These are phyloP conservation scores for Colletotrichum sp. DNA, from an alignment of 2,329 filamentous ascomycete genomes.

Conservation along the genomic window DNA sequence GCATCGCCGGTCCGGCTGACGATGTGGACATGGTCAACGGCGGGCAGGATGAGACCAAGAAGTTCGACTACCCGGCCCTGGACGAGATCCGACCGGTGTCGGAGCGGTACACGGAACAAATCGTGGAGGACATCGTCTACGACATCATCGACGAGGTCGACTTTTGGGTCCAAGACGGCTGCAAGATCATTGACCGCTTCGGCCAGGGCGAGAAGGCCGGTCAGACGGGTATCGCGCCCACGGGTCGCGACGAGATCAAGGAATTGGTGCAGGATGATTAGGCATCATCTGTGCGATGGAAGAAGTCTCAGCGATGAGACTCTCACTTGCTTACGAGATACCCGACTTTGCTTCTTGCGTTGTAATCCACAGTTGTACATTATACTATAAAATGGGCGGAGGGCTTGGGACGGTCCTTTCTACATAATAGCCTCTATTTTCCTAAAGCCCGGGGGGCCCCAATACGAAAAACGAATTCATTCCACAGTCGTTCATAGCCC, in stretches of 20 bases:
- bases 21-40: conserved; percentile 52
- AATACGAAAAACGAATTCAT: neutral
- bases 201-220: conserved; percentile 42
- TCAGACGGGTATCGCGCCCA: conserved; percentile 47
- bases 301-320: neutral
- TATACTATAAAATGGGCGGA: neutral
- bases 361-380: conserved; percentile 3
- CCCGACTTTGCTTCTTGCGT: conserved; percentile 1
- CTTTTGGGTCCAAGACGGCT: conserved; percentile 78
- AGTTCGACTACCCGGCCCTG: conserved; percentile 9
- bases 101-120: conserved; percentile 89
- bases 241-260: conserved; percentile 62
- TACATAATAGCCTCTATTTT: neutral
- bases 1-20: conserved; percentile 44
- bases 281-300: neutral
- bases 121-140: conserved; percentile 91
- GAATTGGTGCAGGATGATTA: conserved; percentile 69
- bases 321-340: conserved; percentile 15
- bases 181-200: conserved; percentile 51
- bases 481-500: neutral
- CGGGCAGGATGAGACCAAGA: conserved; percentile 10
- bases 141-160: conserved; percentile 95
- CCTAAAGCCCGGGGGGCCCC: too few relatives aligned
- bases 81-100: conserved; percentile 64
- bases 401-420: neutral